These are phyloP conservation scores for Pseudogymnoascus sp. DNA, from an alignment of 2,329 filamentous ascomycete genomes.

Conservation along the genomic window DNA sequence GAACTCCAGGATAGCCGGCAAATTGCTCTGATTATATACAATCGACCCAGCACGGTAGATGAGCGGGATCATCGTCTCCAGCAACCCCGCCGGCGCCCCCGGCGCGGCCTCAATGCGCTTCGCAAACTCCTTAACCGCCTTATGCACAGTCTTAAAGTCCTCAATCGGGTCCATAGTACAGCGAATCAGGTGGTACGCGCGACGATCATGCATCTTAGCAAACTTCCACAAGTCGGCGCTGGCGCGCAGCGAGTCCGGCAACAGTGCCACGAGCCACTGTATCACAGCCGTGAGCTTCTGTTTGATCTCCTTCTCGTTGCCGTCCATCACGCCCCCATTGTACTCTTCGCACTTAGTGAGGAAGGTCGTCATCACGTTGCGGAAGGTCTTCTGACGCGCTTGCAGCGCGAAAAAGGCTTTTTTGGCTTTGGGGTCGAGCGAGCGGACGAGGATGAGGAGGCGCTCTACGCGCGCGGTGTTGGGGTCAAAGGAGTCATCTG, in stretches of 20 bases:
- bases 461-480: conserved; percentile 76
- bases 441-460: conserved; percentile 71
- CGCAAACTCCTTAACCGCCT: conserved; percentile 81
- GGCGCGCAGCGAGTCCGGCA: conserved; percentile 67
- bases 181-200: conserved; percentile 79
- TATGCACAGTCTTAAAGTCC: conserved; percentile 84
- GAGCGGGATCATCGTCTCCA: conserved; percentile 74
- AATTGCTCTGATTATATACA: conserved; percentile 89
- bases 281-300: conserved; percentile 63
- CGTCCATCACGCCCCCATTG: conserved; percentile 75
- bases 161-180: conserved; percentile 78
- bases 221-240: conserved; percentile 79
- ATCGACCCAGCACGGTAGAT: conserved; percentile 77
- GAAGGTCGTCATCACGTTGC: conserved; percentile 65
- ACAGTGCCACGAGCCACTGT: conserved; percentile 60
- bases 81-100: conserved; percentile 46
- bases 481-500: conserved; percentile 46
- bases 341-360: conserved; percentile 79
- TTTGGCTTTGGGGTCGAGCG: conserved; percentile 68
- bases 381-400: conserved; percentile 64
- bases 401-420: conserved; percentile 85
- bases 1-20: conserved; percentile 80
- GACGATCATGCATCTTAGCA: conserved; percentile 80
- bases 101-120: conserved; percentile 68
- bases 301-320: conserved; percentile 59